Evolutionary conservation across 2,329 filamentous ascomycete genomes (phyloP).

Genomic region (Colletotrichum nymphaeae): DNA sequence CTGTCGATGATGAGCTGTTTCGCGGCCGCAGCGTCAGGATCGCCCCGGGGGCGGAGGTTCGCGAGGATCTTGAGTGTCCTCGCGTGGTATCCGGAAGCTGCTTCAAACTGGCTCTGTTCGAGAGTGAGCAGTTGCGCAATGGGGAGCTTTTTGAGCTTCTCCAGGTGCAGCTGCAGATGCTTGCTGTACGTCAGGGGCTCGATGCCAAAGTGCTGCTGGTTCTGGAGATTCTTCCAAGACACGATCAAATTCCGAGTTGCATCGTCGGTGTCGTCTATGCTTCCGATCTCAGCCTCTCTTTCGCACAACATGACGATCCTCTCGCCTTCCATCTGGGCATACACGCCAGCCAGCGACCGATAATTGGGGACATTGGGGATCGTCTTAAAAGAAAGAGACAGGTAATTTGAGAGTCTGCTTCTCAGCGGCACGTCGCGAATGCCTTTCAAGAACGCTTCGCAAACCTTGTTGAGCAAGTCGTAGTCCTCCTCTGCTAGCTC

Average conservation of each 20-base stretch:
- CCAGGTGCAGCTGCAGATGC: constrained; percentile 60
- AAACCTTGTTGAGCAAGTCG: constrained; percentile 62
- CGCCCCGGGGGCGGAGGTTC: constrained; percentile 39
- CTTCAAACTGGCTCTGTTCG: constrained; percentile 65
- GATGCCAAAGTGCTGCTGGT: constrained; percentile 50
- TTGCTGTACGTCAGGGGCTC: constrained; percentile 64
- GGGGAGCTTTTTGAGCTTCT: constrained; percentile 62
- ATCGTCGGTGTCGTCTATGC: constrained; percentile 48
- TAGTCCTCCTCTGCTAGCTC: constrained; percentile 58
- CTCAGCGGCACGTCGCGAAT: constrained; percentile 60
- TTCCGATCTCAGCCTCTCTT: constrained; percentile 46
- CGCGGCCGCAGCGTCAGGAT: constrained; percentile 23
- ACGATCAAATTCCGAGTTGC: constrained; percentile 51
- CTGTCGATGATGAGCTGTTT: constrained; percentile 46
- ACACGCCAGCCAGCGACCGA: constrained; percentile 65
- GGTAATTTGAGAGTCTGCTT: constrained; percentile 55
- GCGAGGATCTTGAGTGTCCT: constrained; percentile 40
- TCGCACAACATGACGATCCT: constrained; percentile 61
- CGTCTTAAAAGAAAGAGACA: constrained; percentile 57
- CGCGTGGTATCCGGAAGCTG: constrained; percentile 57
- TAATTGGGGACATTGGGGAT: constrained; percentile 42
- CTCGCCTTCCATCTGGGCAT: constrained; percentile 68
- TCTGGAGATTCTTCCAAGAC: constrained; percentile 59
- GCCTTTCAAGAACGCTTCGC: constrained; percentile 65
- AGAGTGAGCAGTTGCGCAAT: constrained; percentile 65